A percentile compares a stretch with the other conserved stretches of the same genome.
Evolutionary conservation across 108 stramenopile genomes (phyloP).

Genomic region (Epipyxis sp.): DNA sequence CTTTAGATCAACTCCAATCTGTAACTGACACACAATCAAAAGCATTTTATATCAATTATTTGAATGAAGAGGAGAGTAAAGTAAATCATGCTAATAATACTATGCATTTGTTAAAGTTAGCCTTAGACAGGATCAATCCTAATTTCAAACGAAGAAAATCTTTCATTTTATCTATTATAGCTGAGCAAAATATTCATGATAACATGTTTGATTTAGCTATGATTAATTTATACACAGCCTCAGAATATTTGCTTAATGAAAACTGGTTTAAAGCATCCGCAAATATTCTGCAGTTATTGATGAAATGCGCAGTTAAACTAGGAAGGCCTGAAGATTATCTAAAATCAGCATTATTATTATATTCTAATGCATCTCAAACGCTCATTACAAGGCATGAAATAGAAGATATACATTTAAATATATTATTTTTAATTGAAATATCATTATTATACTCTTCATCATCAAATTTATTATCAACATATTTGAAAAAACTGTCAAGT

Average conservation of each 20-base stretch:
- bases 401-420: conserved; percentile 18
- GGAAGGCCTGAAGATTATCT: conserved; percentile 21
- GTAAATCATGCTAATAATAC: neutral
- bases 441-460: neutral
- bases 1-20: neutral
- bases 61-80: neutral
- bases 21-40: neutral
- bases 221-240: neutral
- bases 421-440: neutral
- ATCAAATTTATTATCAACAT: neutral
- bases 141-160: neutral
- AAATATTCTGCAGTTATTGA: neutral
- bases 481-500: neutral
- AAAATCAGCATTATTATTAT: neutral
- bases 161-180: neutral
- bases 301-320: neutral
- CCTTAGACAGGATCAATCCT: neutral
- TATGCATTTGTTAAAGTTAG: neutral
- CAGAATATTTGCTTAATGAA: neutral
- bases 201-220: neutral
- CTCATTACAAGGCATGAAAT: neutral
- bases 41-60: neutral
- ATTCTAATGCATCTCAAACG: neutral
- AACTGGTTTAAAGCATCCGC: neutral
- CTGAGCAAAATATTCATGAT: neutral